phyloP scores from a whole-genome alignment of 257 asterid species.

The Gardenia jasminoides region DNA sequence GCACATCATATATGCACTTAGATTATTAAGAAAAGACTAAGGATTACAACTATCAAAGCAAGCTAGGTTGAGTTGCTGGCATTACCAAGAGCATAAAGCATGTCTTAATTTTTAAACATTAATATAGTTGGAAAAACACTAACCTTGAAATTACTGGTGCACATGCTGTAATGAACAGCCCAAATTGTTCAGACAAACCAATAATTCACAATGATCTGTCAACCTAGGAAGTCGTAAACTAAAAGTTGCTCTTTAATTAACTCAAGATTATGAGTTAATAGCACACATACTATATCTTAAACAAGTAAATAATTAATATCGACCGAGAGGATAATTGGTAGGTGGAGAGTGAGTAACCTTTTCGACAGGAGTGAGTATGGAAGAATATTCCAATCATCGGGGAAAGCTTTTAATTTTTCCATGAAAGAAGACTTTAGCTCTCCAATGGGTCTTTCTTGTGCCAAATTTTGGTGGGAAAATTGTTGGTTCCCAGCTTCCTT shows the following conservation, averaged over 20 bases:
- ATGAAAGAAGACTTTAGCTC: conserved; percentile 6
- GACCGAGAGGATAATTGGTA: neutral
- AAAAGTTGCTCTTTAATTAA: neutral
- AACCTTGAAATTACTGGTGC: neutral
- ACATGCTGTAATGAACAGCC: neutral
- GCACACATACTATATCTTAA: neutral
- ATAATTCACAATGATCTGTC: neutral
- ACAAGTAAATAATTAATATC: neutral
- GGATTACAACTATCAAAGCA: neutral
- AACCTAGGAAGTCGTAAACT: neutral
- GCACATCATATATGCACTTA: neutral
- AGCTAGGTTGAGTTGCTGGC: neutral
- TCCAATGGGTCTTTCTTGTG: conserved; percentile 9
- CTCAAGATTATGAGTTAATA: neutral
- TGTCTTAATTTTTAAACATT: neutral
- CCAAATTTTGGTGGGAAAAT: conserved; percentile 12
- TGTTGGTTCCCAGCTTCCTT: conserved; percentile 19
- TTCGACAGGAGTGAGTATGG: conserved; percentile 9
- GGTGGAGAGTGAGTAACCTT: neutral
- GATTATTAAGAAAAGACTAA: neutral
- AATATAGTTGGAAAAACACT: neutral
- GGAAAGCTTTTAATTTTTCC: conserved; percentile 5
- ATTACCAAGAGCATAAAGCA: neutral
- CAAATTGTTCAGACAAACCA: neutral
- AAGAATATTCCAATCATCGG: conserved; percentile 7